phyloP scores from a whole-genome alignment of 345 rosid genomes.

The Trapa incisa region DNA sequence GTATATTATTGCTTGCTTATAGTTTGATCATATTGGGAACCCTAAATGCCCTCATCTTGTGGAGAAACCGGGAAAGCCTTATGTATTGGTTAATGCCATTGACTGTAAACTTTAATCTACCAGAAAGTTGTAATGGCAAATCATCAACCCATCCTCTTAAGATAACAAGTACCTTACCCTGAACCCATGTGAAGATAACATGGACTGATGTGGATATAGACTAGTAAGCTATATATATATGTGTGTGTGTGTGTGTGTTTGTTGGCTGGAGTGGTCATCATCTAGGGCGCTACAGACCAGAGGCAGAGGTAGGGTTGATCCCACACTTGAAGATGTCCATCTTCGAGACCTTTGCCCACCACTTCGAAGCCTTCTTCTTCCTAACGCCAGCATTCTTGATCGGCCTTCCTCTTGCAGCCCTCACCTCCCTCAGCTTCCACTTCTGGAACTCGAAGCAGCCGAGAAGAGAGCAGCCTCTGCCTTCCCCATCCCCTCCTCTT shows the following conservation, averaged over 20 bases:
- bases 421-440: slow-evolving; percentile 1
- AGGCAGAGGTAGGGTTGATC: not conserved
- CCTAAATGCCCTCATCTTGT: no score
- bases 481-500: not conserved
- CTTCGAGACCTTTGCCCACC: slow-evolving; percentile 20
- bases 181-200: no score
- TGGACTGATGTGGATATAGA: not conserved
- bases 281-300: not conserved
- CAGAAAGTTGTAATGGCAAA: no score
- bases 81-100: no score
- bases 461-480: not conserved
- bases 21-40: no score
- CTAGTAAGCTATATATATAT: not conserved
- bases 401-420: not conserved
- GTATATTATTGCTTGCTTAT: no score
- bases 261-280: no score
- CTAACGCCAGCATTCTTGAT: slow-evolving; percentile 1
- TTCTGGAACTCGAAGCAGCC: not conserved
- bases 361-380: slow-evolving; percentile 8
- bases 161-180: no score
- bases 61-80: no score
- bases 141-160: no score
- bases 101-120: no score
- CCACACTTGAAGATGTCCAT: not conserved
- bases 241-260: no score